These are phyloP conservation scores for Aphanomyces invadans DNA, from an alignment of 352 stramenopile species.

Conservation along the genomic window DNA sequence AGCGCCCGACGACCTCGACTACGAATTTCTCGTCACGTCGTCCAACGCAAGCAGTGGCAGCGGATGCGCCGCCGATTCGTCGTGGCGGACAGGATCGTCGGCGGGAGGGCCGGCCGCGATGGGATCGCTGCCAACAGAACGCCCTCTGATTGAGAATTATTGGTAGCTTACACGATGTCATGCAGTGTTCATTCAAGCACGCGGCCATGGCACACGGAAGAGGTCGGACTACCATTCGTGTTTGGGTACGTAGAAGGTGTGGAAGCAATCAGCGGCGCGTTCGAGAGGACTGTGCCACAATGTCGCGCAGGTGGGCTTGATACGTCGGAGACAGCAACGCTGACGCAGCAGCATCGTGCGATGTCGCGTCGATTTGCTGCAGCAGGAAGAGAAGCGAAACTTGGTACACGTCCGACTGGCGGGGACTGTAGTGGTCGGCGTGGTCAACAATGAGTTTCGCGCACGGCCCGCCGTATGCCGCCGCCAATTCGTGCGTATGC, in stretches of 20 bases:
- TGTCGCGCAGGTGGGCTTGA: background rate
- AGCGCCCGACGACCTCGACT: conserved; percentile 37
- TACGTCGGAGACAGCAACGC: background rate
- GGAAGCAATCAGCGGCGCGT: too few species aligned
- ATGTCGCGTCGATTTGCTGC: background rate
- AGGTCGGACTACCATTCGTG: too few species aligned
- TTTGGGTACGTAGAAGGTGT: too few species aligned
- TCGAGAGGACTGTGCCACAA: background rate
- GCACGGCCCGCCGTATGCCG: conserved; percentile 46
- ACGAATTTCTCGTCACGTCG: conserved; percentile 3
- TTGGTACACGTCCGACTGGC: conserved; percentile 1
- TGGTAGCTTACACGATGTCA: too few species aligned
- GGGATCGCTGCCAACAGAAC: background rate
- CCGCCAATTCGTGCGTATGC: conserved; percentile 58
- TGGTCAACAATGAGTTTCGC: conserved; percentile 1
- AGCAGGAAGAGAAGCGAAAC: background rate
- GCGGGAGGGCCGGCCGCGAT: background rate
- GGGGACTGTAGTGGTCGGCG: conserved; percentile 16
- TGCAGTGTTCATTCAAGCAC: too few species aligned
- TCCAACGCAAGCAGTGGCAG: background rate
- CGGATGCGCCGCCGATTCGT: background rate
- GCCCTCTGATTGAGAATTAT: conserved; percentile 18
- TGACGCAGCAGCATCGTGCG: background rate
- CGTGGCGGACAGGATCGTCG: background rate
- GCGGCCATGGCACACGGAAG: too few species aligned